Conservation (phyloP, 2,329 filamentous ascomycete genomes). For the Colletotrichum orbiculare region DNA sequence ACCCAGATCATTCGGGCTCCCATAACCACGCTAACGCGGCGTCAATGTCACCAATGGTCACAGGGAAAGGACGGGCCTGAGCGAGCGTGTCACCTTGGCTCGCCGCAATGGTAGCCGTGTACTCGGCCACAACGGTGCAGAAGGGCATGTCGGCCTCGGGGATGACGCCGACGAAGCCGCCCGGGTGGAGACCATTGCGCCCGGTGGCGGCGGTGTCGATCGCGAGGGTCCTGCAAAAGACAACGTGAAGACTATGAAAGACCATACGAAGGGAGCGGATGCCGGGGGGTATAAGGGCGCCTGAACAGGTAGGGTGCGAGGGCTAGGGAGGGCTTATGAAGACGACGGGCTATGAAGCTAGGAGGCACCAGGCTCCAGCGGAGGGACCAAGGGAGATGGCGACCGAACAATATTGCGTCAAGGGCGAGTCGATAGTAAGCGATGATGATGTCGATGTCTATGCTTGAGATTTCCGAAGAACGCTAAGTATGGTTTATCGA, state of each 20-base stretch:
- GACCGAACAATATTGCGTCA: conserved; percentile 48
- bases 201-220: conserved; percentile 24
- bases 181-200: conserved; percentile 45
- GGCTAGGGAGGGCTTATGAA: conserved; percentile 50
- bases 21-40: conserved; percentile 52
- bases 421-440: conserved; percentile 43
- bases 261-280: too few species aligned
- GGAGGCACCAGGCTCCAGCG: conserved; percentile 58
- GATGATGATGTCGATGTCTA: conserved; percentile 9
- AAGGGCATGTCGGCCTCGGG: conserved; percentile 51
- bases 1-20: conserved; percentile 44
- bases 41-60: conserved; percentile 58
- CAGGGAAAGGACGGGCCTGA: conserved; percentile 62
- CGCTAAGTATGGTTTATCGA: not conserved
- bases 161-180: conserved; percentile 56
- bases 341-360: conserved; percentile 54
- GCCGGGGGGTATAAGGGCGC: too few species aligned
- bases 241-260: too few species aligned
- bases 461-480: conserved; percentile 8
- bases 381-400: conserved; percentile 48
- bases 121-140: conserved; percentile 46
- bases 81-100: conserved; percentile 49
- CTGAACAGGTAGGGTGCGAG: conserved; percentile 50
- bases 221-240: conserved; percentile 47
- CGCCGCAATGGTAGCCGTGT: conserved; percentile 57